These are phyloP conservation scores for Hyaloscypha finlandica DNA, from an alignment of 495 filamentous ascomycete genomes.

Conservation along the genomic window DNA sequence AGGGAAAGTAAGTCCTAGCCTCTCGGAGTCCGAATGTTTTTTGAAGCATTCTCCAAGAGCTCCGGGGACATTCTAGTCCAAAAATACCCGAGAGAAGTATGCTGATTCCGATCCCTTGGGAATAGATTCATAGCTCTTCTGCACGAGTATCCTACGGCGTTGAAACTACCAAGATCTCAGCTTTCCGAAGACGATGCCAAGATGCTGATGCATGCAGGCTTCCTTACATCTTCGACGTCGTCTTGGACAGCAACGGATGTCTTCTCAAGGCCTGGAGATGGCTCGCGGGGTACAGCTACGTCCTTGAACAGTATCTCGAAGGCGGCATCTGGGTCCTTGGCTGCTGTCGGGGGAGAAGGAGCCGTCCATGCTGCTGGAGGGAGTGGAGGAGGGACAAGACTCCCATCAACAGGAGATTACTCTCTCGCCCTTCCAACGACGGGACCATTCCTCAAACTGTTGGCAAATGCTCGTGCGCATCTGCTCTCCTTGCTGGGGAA, in stretches of 20 bases:
- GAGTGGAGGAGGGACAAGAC: conserved; percentile 36
- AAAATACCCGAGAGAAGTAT: no score
- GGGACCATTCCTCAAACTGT: conserved; percentile 73
- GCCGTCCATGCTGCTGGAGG: conserved; percentile 57
- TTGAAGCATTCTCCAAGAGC: no score
- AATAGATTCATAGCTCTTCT: conserved; percentile 53
- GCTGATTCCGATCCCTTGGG: no score
- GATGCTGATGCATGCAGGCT: conserved; percentile 68
- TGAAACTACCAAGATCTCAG: conserved; percentile 46
- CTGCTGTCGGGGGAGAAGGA: conserved; percentile 60
- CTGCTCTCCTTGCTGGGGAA: conserved; percentile 65
- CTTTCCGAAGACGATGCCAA: conserved; percentile 56
- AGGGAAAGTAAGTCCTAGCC: conserved; percentile 42
- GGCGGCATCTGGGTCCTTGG: conserved; percentile 63
- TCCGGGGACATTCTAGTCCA: no score
- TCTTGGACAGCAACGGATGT: conserved; percentile 47
- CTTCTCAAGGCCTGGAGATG: conserved; percentile 56
- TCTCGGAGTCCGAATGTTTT: no score
- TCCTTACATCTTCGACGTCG: conserved; percentile 60
- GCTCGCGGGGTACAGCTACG: conserved; percentile 44
- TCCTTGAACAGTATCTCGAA: conserved; percentile 55
- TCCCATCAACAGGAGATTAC: conserved; percentile 36
- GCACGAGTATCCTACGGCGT: conserved; percentile 52
- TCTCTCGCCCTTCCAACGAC: conserved; percentile 72
- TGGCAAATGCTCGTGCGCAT: conserved; percentile 64